Evolutionary conservation across 164 flowering plant genomes (phyloP), one percentile per base, ranked within the genome.

Genomic region (Nelumbo lutea): DNA sequence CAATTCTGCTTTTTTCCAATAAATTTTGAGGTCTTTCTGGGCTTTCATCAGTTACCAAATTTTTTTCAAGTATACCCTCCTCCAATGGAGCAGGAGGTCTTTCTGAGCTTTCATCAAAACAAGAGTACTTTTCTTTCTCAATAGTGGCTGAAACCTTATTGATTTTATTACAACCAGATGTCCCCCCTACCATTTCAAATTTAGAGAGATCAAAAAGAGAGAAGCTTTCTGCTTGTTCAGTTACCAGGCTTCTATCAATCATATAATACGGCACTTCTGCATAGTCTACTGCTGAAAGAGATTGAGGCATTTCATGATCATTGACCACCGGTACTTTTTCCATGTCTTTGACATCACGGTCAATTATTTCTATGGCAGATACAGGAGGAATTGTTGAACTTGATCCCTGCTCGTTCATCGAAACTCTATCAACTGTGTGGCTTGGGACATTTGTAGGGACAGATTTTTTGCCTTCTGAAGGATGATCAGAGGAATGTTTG

Each of bases 211-310:
- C 83, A 69, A 74, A 68, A 8, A 66, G 50, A 65, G 59, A n/a
- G 46, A 58, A 52, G 41, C 56, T 56, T 61, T 74, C 77, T 68
- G 43, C 78, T 66, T 56, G 53, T 57, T 27, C 60, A 40, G 43
- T 47, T 2, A 44, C 55, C 38, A 63, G 11, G 59, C 64, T 65
- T 71, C 81, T 68, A 67, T 80, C 55, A 50, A 80, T 70, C 70
- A 79, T 73, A 68, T 56, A 70, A 64, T n/a, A 74, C 39, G 76
- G 72, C 13, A 77, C 81, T 63, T 77, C 82, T 39, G 43, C 14
- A 53, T 7, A 56, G 59, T 42, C 72, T 27, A 57, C 47, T 57
- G 45, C 47, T 4, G 50, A 39, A 52, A 39, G 53, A 47, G 53
- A 45, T 39, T 60, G 46, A 42, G 70, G 40, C 42, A 47, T 70